Evolutionary conservation across 805 yeast genomes (phyloP).

Genomic region (Myxozyma nipponensis): DNA sequence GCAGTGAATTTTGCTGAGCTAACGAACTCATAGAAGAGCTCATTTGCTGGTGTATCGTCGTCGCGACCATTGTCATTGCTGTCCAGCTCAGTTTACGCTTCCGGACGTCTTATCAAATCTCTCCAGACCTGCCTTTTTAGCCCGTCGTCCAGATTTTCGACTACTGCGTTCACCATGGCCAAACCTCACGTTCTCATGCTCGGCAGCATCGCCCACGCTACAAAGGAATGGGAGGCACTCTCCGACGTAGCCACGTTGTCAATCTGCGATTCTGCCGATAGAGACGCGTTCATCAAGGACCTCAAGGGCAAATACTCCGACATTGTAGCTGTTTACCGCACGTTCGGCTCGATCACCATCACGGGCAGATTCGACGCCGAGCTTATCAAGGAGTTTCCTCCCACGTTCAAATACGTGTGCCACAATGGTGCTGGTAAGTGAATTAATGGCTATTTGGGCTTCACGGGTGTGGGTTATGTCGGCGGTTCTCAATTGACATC

Average conservation of each 20-base stretch:
- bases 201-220: conserved; percentile 59
- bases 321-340: conserved; percentile 47
- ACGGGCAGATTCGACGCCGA: conserved; percentile 69
- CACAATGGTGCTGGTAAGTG: conserved; percentile 60
- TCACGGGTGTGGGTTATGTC: neutral
- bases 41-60: no score
- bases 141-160: no score
- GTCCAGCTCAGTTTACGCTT: no score
- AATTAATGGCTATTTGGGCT: conserved; percentile 36
- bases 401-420: conserved; percentile 48
- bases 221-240: conserved; percentile 61
- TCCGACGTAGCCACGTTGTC: conserved; percentile 33
- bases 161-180: conserved; percentile 20
- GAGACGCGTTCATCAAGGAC: conserved; percentile 44
- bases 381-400: conserved; percentile 52
- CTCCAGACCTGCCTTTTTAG: no score
- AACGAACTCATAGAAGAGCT: no score
- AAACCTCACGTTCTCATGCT: conserved; percentile 63
- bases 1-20: no score
- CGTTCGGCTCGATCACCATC: conserved; percentile 48
- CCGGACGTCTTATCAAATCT: no score
- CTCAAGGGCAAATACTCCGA: conserved; percentile 44
- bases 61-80: no score
- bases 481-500: neutral
- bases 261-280: conserved; percentile 24